phyloP scores from a whole-genome alignment of 2,329 filamentous ascomycete species.

The Septoria petroselini region DNA sequence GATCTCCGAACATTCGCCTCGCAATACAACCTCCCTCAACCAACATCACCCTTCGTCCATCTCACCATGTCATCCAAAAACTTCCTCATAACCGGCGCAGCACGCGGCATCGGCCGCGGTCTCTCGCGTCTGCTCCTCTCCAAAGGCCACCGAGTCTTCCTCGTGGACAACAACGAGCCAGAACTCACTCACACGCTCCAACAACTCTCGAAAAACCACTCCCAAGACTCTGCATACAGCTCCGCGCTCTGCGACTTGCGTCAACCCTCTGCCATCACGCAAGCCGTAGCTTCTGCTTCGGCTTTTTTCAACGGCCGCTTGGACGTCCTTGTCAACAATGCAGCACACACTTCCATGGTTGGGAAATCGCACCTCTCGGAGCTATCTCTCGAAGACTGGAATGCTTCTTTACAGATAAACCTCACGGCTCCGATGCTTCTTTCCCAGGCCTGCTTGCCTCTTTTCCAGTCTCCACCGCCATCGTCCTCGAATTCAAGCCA shows the following conservation, averaged over 20 bases:
- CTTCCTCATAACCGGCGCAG: conserved; percentile 42
- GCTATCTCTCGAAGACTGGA: conserved; percentile 42
- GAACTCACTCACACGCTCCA: conserved; percentile 41
- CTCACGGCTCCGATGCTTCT: conserved; percentile 40
- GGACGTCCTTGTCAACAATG: conserved; percentile 46
- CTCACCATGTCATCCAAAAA: conserved; percentile 36
- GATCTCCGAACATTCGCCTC: too few species aligned
- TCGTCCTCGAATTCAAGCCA: too few species aligned
- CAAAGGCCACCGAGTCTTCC: conserved; percentile 43
- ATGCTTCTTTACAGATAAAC: conserved; percentile 39
- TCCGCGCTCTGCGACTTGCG: conserved; percentile 28
- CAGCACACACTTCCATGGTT: conserved; percentile 41
- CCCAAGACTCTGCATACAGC: conserved; percentile 24
- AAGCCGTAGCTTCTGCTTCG: conserved; percentile 33
- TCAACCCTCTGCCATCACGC: conserved; percentile 34
- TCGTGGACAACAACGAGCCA: conserved; percentile 40
- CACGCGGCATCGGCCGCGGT: conserved; percentile 41
- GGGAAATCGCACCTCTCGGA: conserved; percentile 33
- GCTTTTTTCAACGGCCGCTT: conserved; percentile 40
- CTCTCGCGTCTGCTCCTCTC: conserved; percentile 39
- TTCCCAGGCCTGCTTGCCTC: conserved; percentile 31
- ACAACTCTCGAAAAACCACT: conserved; percentile 27
- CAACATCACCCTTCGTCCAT: background rate
- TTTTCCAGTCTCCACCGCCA: conserved; percentile 29
- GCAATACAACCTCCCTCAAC: background rate